Percentiles rank a stretch among this genome's conserved stretches.
Conservation (phyloP, 495 filamentous ascomycete species). For the Penicillium salamii region DNA sequence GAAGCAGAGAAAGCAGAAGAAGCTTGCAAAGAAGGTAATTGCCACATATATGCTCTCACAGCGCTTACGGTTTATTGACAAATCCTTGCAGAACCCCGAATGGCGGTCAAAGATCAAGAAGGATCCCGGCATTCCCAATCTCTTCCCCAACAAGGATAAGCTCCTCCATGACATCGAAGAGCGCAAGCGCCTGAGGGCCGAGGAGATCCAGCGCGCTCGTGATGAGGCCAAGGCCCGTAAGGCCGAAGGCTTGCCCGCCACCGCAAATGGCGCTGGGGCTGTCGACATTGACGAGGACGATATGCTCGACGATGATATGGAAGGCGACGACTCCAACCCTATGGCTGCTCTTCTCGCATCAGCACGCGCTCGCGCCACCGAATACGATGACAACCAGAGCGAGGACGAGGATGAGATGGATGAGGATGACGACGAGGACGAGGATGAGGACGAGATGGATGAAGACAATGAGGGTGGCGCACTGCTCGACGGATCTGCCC, state of each 20-base stretch:
- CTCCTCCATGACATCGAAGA: slow-evolving; percentile 93
- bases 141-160: slow-evolving; percentile 97
- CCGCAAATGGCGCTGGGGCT: slow-evolving; percentile 29
- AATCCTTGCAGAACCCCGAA: slow-evolving; percentile 70
- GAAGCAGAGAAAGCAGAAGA: slow-evolving; percentile 86
- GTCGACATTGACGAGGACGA: slow-evolving; percentile 51
- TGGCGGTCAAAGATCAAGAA: slow-evolving; percentile 93
- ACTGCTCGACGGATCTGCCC: slow-evolving; percentile 19
- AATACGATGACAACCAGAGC: slow-evolving; percentile 67
- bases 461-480: slow-evolving; percentile 43
- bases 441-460: slow-evolving; percentile 44
- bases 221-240: slow-evolving; percentile 69
- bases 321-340: slow-evolving; percentile 68
- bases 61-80: slow-evolving; percentile 3
- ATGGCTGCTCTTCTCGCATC: slow-evolving; percentile 95
- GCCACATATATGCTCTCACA: not conserved
- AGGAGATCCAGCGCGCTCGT: slow-evolving; percentile 66
- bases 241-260: slow-evolving; percentile 37
- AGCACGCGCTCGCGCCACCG: slow-evolving; percentile 75
- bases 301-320: slow-evolving; percentile 50
- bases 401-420: slow-evolving; percentile 59
- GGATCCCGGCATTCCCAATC: slow-evolving; percentile 93
- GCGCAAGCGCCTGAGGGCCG: slow-evolving; percentile 70
- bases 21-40: slow-evolving; percentile 79
- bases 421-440: slow-evolving; percentile 51